Evolutionary conservation across 768 basidiomycete genomes (phyloP), one percentile per base, ranked within the genome.

Genomic region (Pleurotus salmoneostramineus): DNA sequence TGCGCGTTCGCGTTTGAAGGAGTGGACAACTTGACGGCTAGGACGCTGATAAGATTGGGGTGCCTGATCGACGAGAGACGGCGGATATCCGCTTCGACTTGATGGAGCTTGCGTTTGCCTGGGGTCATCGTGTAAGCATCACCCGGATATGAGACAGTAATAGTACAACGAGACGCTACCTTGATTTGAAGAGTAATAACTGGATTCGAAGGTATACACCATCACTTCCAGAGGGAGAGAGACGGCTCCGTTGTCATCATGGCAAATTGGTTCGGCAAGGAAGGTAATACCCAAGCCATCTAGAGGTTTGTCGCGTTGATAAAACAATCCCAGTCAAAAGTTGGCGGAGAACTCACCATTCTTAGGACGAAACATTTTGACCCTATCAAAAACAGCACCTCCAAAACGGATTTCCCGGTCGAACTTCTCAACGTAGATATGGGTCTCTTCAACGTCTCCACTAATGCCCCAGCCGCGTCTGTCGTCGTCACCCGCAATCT

Each of bases 211-310:
- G 14, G 77, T 77, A 21, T 91, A 77, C 4, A 83, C 72, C 63
- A 85, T 80, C 7, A 93, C 73, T 63, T 92, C 90, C 4, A 94
- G 74, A 27, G 86, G 83, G 12, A 83, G 69, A 2, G 79, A 77
- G 0, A 69, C 73, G 21, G 21, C 21, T 27, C 21, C 21, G 58
- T 79, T 73, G 12, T 81, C 73, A 60, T 87, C 82, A 58, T 91
- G 88, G 64, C 83, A 83, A 12, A 93, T 70, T 6, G 91, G 91
- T 59, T 91, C 89, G 0, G 89, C 91, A 56, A 84, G 75, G 69
- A 88, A 92, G 0, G 82, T 74, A 7, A 80, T 84, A 1, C 88
- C 89, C 33, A 91, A 72, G 44, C 77, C 78, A 48, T 85, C 91
- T 86, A 60, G 37, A 1, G 37, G n/a, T 10, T 10, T 40, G 37